Conservation (phyloP, 2,329 filamentous ascomycete genomes). For the Colletotrichum salicis region DNA sequence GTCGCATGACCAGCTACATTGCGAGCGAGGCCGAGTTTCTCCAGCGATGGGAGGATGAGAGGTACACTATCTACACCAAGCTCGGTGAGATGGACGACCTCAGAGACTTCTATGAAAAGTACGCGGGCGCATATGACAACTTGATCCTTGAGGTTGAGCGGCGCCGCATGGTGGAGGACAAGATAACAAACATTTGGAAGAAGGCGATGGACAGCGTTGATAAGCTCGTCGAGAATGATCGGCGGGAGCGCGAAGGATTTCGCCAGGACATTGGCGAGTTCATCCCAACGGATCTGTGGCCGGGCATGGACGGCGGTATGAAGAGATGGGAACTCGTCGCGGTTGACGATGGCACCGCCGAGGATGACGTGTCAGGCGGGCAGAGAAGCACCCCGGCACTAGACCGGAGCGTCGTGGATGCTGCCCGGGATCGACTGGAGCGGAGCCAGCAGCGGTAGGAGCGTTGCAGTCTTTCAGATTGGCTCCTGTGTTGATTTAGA, state of each 20-base stretch:
- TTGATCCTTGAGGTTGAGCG: constrained; percentile 86
- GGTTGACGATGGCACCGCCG: constrained; percentile 43
- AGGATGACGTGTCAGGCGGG: constrained; percentile 25
- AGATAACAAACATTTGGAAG: constrained; percentile 77
- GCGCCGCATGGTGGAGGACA: constrained; percentile 76
- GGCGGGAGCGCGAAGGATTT: constrained; percentile 79
- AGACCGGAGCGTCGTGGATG: constrained; percentile 44
- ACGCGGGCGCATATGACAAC: constrained; percentile 84
- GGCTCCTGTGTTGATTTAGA: neutral
- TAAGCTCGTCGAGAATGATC: constrained; percentile 78
- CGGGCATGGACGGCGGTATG: constrained; percentile 73
- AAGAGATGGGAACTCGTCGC: constrained; percentile 61
- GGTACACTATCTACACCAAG: constrained; percentile 73
- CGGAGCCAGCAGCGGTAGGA: constrained; percentile 30
- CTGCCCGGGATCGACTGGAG: constrained; percentile 39
- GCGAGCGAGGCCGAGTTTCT: constrained; percentile 72
- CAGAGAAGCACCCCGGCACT: constrained; percentile 42
- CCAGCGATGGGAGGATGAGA: constrained; percentile 78
- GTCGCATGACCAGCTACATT: constrained; percentile 72
- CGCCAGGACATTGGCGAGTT: constrained; percentile 85
- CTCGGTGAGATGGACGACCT: constrained; percentile 82
- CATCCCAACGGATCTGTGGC: constrained; percentile 89
- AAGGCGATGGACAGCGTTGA: constrained; percentile 83
- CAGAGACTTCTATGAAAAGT: constrained; percentile 86
- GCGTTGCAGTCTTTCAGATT: neutral